These are phyloP conservation scores for Parmales sp. DNA, from an alignment of 108 stramenopile genomes.

Conservation along the genomic window DNA sequence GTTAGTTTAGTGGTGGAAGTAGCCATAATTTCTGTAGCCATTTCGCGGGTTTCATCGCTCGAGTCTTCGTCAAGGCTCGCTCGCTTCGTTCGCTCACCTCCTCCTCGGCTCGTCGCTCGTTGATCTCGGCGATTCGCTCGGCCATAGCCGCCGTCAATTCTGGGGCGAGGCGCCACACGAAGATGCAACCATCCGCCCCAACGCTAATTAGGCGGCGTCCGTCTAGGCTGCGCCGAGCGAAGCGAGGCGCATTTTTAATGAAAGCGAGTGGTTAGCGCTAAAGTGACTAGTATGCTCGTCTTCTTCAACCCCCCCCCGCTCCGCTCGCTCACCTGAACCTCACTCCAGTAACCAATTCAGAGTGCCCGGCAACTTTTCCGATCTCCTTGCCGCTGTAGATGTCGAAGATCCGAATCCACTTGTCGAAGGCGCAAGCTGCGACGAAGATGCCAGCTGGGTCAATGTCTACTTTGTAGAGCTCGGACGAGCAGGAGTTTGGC, in stretches of 20 bases:
- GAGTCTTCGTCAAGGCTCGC: too few relatives aligned
- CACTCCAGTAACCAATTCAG: slow-evolving; percentile 16
- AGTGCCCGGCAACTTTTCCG: slow-evolving; percentile 18
- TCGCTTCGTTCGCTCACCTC: neutral
- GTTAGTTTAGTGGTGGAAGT: too few relatives aligned
- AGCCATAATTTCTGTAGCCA: too few relatives aligned
- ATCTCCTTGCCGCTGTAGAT: slow-evolving; percentile 19
- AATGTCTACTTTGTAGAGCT: slow-evolving; percentile 10
- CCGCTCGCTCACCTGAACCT: slow-evolving; percentile 19
- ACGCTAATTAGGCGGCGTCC: slow-evolving; percentile 17
- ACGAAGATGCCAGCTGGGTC: slow-evolving; percentile 27
- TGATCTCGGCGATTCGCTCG: slow-evolving; percentile 14
- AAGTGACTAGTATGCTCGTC: too few relatives aligned
- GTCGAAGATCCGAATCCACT: slow-evolving; percentile 19
- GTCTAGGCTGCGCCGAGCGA: neutral
- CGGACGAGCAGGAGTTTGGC: too few relatives aligned
- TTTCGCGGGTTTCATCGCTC: too few relatives aligned
- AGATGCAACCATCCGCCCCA: slow-evolving; percentile 16
- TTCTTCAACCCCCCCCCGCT: neutral
- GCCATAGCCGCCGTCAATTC: slow-evolving; percentile 12
- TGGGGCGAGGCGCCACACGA: slow-evolving; percentile 25
- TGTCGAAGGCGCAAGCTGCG: slow-evolving; percentile 16
- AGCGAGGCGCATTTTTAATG: too few relatives aligned
- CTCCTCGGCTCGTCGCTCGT: neutral
- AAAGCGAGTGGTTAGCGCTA: too few relatives aligned